Evolutionary conservation across 768 basidiomycete species (phyloP).

Genomic region (Kondoa subrosea): DNA sequence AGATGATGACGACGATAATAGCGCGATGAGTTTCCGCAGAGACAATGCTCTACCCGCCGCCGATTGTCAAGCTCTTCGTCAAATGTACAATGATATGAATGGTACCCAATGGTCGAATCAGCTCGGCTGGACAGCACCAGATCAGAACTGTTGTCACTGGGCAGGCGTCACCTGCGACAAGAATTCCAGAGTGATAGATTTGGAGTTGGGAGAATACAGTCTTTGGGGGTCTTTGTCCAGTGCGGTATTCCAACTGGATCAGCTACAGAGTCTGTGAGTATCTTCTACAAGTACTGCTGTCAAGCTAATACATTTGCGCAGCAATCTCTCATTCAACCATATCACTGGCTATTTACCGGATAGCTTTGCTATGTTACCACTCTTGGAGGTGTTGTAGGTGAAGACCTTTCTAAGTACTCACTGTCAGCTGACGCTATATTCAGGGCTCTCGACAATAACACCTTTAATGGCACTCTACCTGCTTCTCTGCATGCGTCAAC

Average conservation of each 20-base stretch:
- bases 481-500: conserved; percentile 14
- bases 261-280: conserved; percentile 18
- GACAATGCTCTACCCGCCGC: conserved; percentile 1
- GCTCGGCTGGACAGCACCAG: conserved; percentile 9
- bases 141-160: conserved; percentile 13
- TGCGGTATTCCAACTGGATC: conserved; percentile 15
- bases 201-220: conserved; percentile 19
- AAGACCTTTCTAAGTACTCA: neutral
- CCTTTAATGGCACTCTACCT: conserved; percentile 17
- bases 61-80: conserved; percentile 18
- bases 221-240: conserved; percentile 15
- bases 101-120: conserved; percentile 15
- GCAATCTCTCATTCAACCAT: conserved; percentile 21
- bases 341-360: conserved; percentile 20
- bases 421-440: neutral
- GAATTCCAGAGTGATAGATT: conserved; percentile 14
- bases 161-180: conserved; percentile 21
- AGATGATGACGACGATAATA: conserved; percentile 1
- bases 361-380: conserved; percentile 12
- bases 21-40: neutral
- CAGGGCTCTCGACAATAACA: conserved; percentile 17
- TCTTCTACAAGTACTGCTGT: neutral
- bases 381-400: conserved; percentile 14
- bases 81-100: conserved; percentile 20
- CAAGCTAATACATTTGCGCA: neutral